Conservation (phyloP, 164 flowering plant genomes). For the Santalum album region DNA sequence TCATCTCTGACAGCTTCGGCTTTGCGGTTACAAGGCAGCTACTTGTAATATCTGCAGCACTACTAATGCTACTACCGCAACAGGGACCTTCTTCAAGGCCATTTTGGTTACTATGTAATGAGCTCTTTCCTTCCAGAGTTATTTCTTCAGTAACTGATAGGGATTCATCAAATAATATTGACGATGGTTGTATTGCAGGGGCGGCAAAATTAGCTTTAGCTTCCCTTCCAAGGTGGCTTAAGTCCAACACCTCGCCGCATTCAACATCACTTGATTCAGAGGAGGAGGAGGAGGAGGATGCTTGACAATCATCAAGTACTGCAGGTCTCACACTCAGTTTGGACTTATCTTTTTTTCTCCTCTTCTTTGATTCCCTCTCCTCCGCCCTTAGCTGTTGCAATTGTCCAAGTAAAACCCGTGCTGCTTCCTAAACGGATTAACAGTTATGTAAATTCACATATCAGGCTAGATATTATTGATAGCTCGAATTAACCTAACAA, state of each 20-base stretch:
- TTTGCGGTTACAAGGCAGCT: not conserved
- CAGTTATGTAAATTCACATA: not conserved
- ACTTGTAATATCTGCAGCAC: not conserved
- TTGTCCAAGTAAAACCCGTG: conserved; percentile 28
- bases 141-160: not conserved
- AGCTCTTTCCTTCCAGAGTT: conserved; percentile 5
- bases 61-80: not conserved
- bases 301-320: conserved; percentile 12
- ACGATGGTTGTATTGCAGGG: not conserved
- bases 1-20: not conserved
- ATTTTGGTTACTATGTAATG: not conserved
- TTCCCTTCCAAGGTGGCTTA: conserved; percentile 22
- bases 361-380: conserved; percentile 42
- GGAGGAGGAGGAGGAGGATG: conserved; percentile 31
- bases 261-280: conserved; percentile 51
- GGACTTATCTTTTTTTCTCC: conserved; percentile 37
- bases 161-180: not conserved
- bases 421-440: conserved; percentile 26
- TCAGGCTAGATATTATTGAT: too few relatives aligned
- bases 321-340: conserved; percentile 17
- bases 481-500: not conserved
- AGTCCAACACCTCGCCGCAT: conserved; percentile 38
- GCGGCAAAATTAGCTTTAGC: too few relatives aligned
- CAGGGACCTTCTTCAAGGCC: not conserved
- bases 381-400: conserved; percentile 37